A percentile compares a stretch with the other conserved stretches of the same genome.
These are phyloP conservation scores for Leishmania braziliensis DNA, from an alignment of 208 protist species.

Conservation along the genomic window DNA sequence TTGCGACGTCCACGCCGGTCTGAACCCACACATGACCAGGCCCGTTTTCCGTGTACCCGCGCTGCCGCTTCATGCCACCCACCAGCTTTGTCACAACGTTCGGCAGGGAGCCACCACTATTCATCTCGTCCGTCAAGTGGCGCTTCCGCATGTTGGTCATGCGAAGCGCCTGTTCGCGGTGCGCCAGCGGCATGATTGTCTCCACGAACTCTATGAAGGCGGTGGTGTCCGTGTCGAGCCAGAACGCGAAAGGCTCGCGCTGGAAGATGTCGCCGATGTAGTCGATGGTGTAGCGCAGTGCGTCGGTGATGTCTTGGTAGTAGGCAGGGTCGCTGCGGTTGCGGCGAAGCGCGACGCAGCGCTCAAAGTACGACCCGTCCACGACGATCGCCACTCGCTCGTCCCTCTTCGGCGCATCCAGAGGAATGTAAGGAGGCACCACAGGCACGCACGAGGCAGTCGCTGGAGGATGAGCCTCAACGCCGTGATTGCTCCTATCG, in stretches of 20 bases:
- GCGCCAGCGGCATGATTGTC: conserved; percentile 67
- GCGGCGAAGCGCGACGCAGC: conserved; percentile 43
- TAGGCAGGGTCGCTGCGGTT: conserved; percentile 46
- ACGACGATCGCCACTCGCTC: conserved; percentile 79
- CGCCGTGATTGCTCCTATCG: neutral
- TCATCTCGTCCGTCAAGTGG: conserved; percentile 83
- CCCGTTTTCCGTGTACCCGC: conserved; percentile 75
- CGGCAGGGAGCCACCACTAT: conserved; percentile 59
- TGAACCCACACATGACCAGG: conserved; percentile 85
- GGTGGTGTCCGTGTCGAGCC: conserved; percentile 84
- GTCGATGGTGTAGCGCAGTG: conserved; percentile 66
- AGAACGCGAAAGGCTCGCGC: conserved; percentile 73
- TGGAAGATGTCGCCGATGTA: conserved; percentile 85
- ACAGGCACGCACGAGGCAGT: neutral
- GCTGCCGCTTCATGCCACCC: conserved; percentile 79
- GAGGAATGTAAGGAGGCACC: conserved; percentile 51
- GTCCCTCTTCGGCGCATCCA: conserved; percentile 25
- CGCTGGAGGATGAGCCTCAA: neutral
- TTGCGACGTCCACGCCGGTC: conserved; percentile 83
- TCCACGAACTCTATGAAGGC: conserved; percentile 81
- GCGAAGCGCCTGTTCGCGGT: conserved; percentile 62
- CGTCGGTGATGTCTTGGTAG: conserved; percentile 53
- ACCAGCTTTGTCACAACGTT: conserved; percentile 85
- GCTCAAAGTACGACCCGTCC: conserved; percentile 89
- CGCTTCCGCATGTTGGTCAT: conserved; percentile 57